phyloP scores from a whole-genome alignment of 495 filamentous ascomycete species.

The Mytilinidion resinicola region DNA sequence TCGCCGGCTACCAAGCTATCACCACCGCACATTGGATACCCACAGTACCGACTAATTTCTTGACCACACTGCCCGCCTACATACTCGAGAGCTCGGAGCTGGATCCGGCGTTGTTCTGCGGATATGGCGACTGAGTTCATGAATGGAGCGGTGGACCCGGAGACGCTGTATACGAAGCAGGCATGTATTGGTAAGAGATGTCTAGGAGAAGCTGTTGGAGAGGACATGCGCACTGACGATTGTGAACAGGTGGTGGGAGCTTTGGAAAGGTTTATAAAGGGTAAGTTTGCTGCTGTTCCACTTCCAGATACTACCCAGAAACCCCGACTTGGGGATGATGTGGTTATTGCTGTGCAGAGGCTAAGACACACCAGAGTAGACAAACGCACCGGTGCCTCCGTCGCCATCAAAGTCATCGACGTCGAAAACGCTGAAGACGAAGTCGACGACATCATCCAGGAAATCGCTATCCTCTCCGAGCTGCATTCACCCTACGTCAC shows the following conservation, averaged over 20 bases:
- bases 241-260: constrained; percentile 65
- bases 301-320: too few relatives aligned
- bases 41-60: neutral
- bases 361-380: constrained; percentile 60
- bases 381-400: constrained; percentile 73
- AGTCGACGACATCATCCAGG: constrained; percentile 97
- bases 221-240: constrained; percentile 12
- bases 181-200: constrained; percentile 70
- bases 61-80: too few relatives aligned
- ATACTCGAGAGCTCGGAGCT: too few relatives aligned
- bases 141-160: constrained; percentile 54
- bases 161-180: constrained; percentile 86
- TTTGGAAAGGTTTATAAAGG: constrained; percentile 96
- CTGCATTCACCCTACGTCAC: constrained; percentile 92
- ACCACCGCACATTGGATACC: neutral
- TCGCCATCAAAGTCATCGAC: constrained; percentile 95
- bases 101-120: too few relatives aligned
- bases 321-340: constrained; percentile 8
- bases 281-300: constrained; percentile 39
- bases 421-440: constrained; percentile 98
- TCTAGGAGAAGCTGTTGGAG: neutral
- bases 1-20: too few relatives aligned
- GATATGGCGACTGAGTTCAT: neutral
- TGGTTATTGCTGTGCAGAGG: constrained; percentile 6
- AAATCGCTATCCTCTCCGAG: constrained; percentile 93